Conservation (phyloP, 768 basidiomycete species). For the Suillus americanus region DNA sequence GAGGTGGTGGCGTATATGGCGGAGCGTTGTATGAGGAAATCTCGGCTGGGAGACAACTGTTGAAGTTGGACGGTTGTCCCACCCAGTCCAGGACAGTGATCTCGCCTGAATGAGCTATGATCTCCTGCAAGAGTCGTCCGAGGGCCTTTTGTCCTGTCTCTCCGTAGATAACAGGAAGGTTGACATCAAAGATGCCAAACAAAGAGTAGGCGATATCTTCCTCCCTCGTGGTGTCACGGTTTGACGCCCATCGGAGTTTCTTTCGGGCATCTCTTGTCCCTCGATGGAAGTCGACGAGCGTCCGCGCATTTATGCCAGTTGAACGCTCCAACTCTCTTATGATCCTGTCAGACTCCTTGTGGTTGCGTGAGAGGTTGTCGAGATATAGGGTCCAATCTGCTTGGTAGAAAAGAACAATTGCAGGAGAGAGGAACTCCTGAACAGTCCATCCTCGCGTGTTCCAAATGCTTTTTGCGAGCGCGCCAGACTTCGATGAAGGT, state of each 20-base stretch:
- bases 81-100: not conserved
- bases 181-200: too few species aligned
- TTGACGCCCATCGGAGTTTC: too few species aligned
- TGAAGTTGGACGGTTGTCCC: not conserved
- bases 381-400: not conserved
- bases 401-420: not conserved
- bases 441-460: not conserved
- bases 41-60: not conserved
- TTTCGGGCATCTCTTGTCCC: too few species aligned
- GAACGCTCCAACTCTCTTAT: too few species aligned
- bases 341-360: not conserved
- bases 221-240: too few species aligned
- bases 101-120: not conserved
- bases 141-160: not conserved
- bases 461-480: not conserved
- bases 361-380: not conserved
- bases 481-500: fast-evolving
- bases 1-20: fast-evolving
- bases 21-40: not conserved
- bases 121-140: not conserved
- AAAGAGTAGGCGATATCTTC: too few species aligned
- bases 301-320: too few species aligned
- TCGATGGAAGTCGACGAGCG: too few species aligned
- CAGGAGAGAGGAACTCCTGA: not conserved
- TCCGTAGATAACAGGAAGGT: too few species aligned